Base-by-base conservation (phyloP, 176 grass and related monocot genomes). In the Musa troglodytarum region DNA sequence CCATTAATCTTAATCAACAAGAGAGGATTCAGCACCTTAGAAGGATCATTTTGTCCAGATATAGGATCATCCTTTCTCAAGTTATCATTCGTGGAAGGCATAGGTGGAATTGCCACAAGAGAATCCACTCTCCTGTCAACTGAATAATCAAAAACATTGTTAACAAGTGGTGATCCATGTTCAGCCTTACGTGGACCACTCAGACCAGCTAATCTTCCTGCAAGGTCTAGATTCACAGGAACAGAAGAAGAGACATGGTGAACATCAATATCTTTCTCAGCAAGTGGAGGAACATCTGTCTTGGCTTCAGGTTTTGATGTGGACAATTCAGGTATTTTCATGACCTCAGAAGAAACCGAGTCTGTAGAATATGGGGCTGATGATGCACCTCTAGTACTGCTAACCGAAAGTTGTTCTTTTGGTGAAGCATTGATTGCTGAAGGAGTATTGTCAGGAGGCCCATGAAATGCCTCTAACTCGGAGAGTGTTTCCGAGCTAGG, bases 91-190 rank as follows among this genome's bases (percentile, higher is more conserved):
- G 75, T 81, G 65, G 65, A 74, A 83, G 71, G 78, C 70, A 53
- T 72, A 77, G 72, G 83, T 65, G 81, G 71, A 49, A 4, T 43
- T 43, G 34, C 34, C 34, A 43, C 4, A 43, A 43, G 34, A 6
- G 4, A 43, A 43, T 6, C 34, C 34, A 43, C 34, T 43, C 34
- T 43, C 34, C 73, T 86, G 73, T 86, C 85, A 66, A 75, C 43
- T 2, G 72, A 62, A 78, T 90, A 85, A 83, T 86, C 82, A 72
- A 81, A 52, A 80, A 76, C 84, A 92, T 43, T 75, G 78, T 85
- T 79, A 57, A 80, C 66, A 61, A 82, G 34, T 80, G 79, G 74
- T 84, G 82, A 67, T 69, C 74, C 73, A 57, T 71, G 78, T 76
- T 87, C 88, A 87, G 76, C 81, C 81, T 72, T 80, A 52, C 34